Percentiles rank a stretch among this genome's conserved stretches.
Evolutionary conservation across 2,329 filamentous ascomycete species (phyloP).

Genomic region (Xylaria sp.): DNA sequence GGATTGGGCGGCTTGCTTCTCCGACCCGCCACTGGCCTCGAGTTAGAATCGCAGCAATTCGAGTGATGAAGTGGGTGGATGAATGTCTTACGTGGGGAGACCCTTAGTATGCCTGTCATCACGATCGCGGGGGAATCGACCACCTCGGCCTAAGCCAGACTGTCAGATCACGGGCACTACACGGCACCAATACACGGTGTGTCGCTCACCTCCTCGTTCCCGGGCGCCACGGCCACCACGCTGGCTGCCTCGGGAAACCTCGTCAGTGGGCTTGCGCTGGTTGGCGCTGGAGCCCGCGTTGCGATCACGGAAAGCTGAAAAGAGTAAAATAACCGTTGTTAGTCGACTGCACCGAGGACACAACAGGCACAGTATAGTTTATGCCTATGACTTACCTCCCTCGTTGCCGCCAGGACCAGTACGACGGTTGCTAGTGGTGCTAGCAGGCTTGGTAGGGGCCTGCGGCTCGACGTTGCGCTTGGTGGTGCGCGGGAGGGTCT

Average conservation of each 20-base stretch:
- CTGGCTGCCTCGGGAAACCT: constrained; percentile 66
- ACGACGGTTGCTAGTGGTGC: constrained; percentile 61
- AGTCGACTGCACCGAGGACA: constrained; percentile 22
- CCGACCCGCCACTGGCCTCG: constrained; percentile 70
- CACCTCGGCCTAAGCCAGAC: constrained; percentile 61
- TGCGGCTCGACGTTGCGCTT: constrained; percentile 90
- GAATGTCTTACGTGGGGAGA: constrained; percentile 58
- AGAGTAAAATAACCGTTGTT: constrained; percentile 4
- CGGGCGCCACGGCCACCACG: constrained; percentile 74
- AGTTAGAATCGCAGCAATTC: constrained; percentile 18
- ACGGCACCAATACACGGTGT: not conserved
- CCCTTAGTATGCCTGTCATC: constrained; percentile 68
- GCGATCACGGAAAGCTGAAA: constrained; percentile 91
- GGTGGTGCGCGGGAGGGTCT: constrained; percentile 75
- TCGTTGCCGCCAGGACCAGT: constrained; percentile 79
- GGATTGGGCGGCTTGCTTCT: constrained; percentile 88
- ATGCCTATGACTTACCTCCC: constrained; percentile 74
- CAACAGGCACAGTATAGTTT: not conserved
- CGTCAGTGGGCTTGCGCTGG: constrained; percentile 81
- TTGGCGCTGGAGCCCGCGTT: constrained; percentile 84
- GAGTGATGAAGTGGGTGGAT: not conserved
- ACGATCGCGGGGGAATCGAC: constrained; percentile 62
- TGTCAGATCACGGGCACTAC: constrained; percentile 34
- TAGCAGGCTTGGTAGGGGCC: constrained; percentile 63
- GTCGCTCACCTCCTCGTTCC: constrained; percentile 65